A percentile compares a stretch with the other conserved stretches of the same genome.
These are phyloP conservation scores for Penicillium sclerotigenum DNA, from an alignment of 2,329 filamentous ascomycete genomes.

Conservation along the genomic window DNA sequence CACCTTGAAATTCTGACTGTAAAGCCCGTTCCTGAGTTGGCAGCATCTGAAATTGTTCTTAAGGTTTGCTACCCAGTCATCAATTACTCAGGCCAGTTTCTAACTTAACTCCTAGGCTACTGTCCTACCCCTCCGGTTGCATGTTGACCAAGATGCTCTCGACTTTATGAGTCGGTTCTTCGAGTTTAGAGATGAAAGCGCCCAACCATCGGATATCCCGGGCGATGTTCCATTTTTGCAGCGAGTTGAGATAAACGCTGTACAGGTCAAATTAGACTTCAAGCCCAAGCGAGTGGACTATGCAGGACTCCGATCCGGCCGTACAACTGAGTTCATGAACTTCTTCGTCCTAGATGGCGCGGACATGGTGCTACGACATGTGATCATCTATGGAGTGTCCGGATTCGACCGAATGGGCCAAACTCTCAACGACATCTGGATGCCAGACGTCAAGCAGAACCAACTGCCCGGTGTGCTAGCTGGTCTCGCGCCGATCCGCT, in stretches of 20 bases:
- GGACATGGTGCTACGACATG: constrained; percentile 78
- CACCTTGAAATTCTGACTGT: constrained; percentile 86
- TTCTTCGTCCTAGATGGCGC: constrained; percentile 89
- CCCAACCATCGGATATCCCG: constrained; percentile 52
- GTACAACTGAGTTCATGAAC: constrained; percentile 98
- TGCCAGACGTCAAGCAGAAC: constrained; percentile 82
- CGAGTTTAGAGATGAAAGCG: constrained; percentile 83
- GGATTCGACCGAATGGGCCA: constrained; percentile 89
- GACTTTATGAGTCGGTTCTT: constrained; percentile 98
- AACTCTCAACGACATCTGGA: constrained; percentile 94
- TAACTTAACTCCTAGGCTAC: constrained; percentile 50
- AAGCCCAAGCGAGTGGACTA: constrained; percentile 99
- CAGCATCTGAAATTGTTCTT: constrained; percentile 85
- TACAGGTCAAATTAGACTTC: constrained; percentile 87
- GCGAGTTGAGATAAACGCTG: constrained; percentile 77
- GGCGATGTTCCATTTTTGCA: constrained; percentile 84
- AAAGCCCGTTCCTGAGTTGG: constrained; percentile 76
- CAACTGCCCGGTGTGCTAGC: constrained; percentile 87
- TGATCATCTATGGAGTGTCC: constrained; percentile 86
- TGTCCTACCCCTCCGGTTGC: constrained; percentile 78
- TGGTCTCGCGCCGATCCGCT: constrained; percentile 83
- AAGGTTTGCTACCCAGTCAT: constrained; percentile 48
- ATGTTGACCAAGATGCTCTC: constrained; percentile 95
- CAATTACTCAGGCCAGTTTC: not conserved
- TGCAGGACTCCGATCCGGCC: constrained; percentile 82